Percentiles rank a stretch among this genome's conserved stretches.
Conservation (phyloP, 2,329 filamentous ascomycete genomes). For the Neonectria ditissima region DNA sequence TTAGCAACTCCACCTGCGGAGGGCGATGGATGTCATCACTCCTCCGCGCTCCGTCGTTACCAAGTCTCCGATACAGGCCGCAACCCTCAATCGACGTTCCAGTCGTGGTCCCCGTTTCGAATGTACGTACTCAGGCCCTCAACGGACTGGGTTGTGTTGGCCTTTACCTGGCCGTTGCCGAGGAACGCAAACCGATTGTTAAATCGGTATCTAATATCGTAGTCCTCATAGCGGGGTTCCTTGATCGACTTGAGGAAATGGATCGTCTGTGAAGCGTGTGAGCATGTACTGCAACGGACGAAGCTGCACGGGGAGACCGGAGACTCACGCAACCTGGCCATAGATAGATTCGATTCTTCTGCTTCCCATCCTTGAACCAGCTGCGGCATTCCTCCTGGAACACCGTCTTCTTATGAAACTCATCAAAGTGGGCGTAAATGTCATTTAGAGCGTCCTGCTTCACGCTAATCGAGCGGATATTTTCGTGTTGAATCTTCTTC, state of each 20-base stretch:
- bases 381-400: slow-evolving; percentile 49
- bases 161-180: slow-evolving; percentile 59
- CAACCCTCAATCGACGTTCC: slow-evolving; percentile 55
- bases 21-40: neutral
- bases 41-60: neutral
- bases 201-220: slow-evolving; percentile 49
- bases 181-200: slow-evolving; percentile 54
- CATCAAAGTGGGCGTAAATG: slow-evolving; percentile 49
- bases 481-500: slow-evolving; percentile 52
- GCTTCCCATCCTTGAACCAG: slow-evolving; percentile 52
- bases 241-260: slow-evolving; percentile 54
- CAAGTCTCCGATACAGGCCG: neutral
- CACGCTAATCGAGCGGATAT: slow-evolving; percentile 50
- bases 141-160: slow-evolving; percentile 53
- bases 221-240: slow-evolving; percentile 49
- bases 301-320: neutral
- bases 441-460: slow-evolving; percentile 50
- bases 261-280: slow-evolving; percentile 44
- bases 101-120: slow-evolving; percentile 57
- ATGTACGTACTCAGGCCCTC: slow-evolving; percentile 58
- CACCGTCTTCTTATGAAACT: slow-evolving; percentile 50
- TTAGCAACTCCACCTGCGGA: slow-evolving; percentile 11
- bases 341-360: slow-evolving; percentile 49
- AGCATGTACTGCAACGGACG: neutral
- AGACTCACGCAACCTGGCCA: slow-evolving; percentile 49